These are phyloP conservation scores for Phanerodontia chrysosporium DNA, from an alignment of 768 basidiomycete species.

Conservation along the genomic window DNA sequence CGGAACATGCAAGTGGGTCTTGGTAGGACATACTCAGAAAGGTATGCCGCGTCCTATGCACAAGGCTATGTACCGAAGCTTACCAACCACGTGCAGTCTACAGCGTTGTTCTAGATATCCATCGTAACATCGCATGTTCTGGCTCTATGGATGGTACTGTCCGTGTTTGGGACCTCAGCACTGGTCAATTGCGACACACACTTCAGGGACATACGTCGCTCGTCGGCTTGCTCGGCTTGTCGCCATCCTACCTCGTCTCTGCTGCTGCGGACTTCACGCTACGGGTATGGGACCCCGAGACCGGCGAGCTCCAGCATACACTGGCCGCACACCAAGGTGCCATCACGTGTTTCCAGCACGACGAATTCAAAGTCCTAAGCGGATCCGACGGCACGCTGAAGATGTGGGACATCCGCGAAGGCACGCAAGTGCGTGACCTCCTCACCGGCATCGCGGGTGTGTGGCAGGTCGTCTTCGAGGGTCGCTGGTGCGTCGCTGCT, in stretches of 20 bases:
- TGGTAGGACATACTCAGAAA: slow-evolving; percentile 90
- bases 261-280: slow-evolving; percentile 96
- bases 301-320: slow-evolving; percentile 73
- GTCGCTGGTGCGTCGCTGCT: slow-evolving; percentile 91
- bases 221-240: slow-evolving; percentile 88
- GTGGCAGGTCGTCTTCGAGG: slow-evolving; percentile 97
- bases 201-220: slow-evolving; percentile 92
- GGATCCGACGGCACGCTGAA: slow-evolving; percentile 95
- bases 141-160: slow-evolving; percentile 99
- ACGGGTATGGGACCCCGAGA: slow-evolving; percentile 89
- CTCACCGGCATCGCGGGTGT: slow-evolving; percentile 90
- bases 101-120: slow-evolving; percentile 86
- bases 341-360: slow-evolving; percentile 99
- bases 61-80: slow-evolving; percentile 59
- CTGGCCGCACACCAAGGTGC: slow-evolving; percentile 91
- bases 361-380: slow-evolving; percentile 94
- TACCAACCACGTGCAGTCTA: slow-evolving; percentile 58
- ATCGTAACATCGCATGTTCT: slow-evolving; percentile 87
- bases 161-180: slow-evolving; percentile 87
- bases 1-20: slow-evolving; percentile 73
- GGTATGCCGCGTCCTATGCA: slow-evolving; percentile 39
- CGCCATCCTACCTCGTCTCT: slow-evolving; percentile 86
- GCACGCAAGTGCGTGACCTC: slow-evolving; percentile 81
- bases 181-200: slow-evolving; percentile 74
- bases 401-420: slow-evolving; percentile 95